Percentiles rank a stretch among this genome's conserved stretches.
Evolutionary conservation across 202 grass and related monocot species (phyloP).

Genomic region (Carex arenaria): DNA sequence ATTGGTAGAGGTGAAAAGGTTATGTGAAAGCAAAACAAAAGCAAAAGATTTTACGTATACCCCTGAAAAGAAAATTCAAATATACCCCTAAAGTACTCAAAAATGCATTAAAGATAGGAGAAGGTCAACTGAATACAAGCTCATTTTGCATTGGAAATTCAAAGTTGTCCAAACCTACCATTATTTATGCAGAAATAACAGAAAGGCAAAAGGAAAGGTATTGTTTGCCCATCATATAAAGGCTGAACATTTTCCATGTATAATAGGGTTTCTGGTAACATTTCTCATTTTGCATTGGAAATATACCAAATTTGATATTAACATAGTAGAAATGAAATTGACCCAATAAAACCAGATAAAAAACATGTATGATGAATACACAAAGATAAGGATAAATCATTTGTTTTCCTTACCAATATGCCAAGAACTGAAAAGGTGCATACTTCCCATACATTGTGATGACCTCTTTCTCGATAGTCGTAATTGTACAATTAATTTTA

Average conservation of each 20-base stretch:
- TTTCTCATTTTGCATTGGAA: background rate
- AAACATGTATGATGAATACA: background rate
- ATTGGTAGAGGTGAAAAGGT: background rate
- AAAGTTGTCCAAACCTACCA: background rate
- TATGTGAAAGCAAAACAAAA: background rate
- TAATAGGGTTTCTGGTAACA: background rate
- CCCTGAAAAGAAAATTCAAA: background rate
- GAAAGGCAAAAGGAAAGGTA: background rate
- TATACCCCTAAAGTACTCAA: slow-evolving; percentile 5
- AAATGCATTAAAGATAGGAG: background rate
- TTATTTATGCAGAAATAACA: background rate
- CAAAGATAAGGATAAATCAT: background rate
- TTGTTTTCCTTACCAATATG: slow-evolving; percentile 54
- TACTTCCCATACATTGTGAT: slow-evolving; percentile 54
- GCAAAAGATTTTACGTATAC: background rate
- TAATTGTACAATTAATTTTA: slow-evolving; percentile 40
- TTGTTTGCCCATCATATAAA: background rate
- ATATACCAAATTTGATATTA: background rate
- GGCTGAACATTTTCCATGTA: background rate
- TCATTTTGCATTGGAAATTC: too few species aligned
- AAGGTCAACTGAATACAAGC: background rate
- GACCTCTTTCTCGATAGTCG: slow-evolving; percentile 37
- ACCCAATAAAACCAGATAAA: background rate
- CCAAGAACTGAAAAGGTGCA: slow-evolving; percentile 79
- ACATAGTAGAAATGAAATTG: background rate